These are phyloP conservation scores for Ananas comosus DNA, from an alignment of 176 grass and related monocot species.

Conservation along the genomic window DNA sequence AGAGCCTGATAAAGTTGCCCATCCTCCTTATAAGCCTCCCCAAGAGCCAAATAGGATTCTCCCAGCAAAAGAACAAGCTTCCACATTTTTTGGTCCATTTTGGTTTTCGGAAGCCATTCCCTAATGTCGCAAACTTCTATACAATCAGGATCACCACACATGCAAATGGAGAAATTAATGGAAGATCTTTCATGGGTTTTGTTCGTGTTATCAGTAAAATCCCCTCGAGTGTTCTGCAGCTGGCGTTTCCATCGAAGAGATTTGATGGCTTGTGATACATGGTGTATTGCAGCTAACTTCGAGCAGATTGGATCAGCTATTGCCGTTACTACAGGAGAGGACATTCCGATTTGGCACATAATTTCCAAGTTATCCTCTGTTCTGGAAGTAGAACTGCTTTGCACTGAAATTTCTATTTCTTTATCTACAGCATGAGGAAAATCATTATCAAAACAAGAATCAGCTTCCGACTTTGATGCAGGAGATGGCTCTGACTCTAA, in stretches of 20 bases:
- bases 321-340: slow-evolving; percentile 38
- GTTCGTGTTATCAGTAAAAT: slow-evolving; percentile 33
- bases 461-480: slow-evolving; percentile 9
- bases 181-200: slow-evolving; percentile 46
- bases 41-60: slow-evolving; percentile 92
- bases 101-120: slow-evolving; percentile 90
- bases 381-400: slow-evolving; percentile 13
- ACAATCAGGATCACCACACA: slow-evolving; percentile 89
- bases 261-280: slow-evolving; percentile 94
- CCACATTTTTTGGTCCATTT: slow-evolving; percentile 96
- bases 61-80: slow-evolving; percentile 96
- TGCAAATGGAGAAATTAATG: slow-evolving; percentile 61
- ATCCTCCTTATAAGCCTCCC: slow-evolving; percentile 81
- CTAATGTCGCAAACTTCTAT: slow-evolving; percentile 93
- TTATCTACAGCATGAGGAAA: slow-evolving; percentile 29
- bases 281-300: slow-evolving; percentile 96
- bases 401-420: slow-evolving; percentile 26
- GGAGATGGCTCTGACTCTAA: slow-evolving; percentile 23
- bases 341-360: slow-evolving; percentile 47
- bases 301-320: slow-evolving; percentile 82
- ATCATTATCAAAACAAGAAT: slow-evolving; percentile 16
- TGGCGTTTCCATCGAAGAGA: slow-evolving; percentile 93
- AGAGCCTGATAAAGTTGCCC: slow-evolving; percentile 60
- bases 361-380: slow-evolving; percentile 31
- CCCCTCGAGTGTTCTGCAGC: slow-evolving; percentile 58